Evolutionary conservation across 768 basidiomycete genomes (phyloP).

Genomic region (Austroboletus eburneus): DNA sequence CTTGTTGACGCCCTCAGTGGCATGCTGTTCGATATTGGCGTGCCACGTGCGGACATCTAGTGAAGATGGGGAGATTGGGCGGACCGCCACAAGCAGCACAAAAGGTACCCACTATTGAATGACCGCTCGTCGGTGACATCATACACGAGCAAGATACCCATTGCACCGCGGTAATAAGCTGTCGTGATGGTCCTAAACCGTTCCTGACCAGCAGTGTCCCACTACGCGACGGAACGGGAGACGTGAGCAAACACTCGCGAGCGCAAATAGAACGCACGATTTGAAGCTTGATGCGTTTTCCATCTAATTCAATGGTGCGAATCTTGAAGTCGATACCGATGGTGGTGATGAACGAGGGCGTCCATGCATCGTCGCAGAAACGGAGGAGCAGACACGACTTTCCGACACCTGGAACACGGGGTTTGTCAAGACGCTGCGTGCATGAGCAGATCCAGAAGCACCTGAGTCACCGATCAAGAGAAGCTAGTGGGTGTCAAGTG

Average conservation of each 20-base stretch:
- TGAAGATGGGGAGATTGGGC: background rate
- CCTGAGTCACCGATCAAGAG: constrained; percentile 96
- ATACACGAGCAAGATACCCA: constrained; percentile 98
- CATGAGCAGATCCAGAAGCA: constrained; percentile 24
- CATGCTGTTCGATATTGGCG: constrained; percentile 96
- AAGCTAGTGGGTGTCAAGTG: constrained; percentile 46
- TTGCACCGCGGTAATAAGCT: constrained; percentile 98
- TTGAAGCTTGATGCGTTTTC: constrained; percentile 98
- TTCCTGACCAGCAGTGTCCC: constrained; percentile 99
- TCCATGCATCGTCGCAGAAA: constrained; percentile 99
- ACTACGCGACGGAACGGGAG: constrained; percentile 44
- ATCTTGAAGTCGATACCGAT: constrained; percentile 99
- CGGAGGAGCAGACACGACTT: constrained; percentile 94
- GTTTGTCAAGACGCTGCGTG: constrained; percentile 8
- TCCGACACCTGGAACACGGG: constrained; percentile 65
- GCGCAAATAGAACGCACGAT: constrained; percentile 58
- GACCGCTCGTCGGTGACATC: constrained; percentile 94
- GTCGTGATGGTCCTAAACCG: constrained; percentile 98
- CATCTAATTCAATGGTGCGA: constrained; percentile 96
- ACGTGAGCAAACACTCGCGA: background rate
- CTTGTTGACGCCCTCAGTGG: constrained; percentile 99
- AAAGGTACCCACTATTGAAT: constrained; percentile 80
- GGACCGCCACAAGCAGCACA: constrained; percentile 12
- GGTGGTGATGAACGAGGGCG: constrained; percentile 97
- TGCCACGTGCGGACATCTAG: constrained; percentile 98